A percentile compares a stretch with the other conserved stretches of the same genome.
Conservation (phyloP, 306 rosid species). For the Cucurbita argyrosperma region DNA sequence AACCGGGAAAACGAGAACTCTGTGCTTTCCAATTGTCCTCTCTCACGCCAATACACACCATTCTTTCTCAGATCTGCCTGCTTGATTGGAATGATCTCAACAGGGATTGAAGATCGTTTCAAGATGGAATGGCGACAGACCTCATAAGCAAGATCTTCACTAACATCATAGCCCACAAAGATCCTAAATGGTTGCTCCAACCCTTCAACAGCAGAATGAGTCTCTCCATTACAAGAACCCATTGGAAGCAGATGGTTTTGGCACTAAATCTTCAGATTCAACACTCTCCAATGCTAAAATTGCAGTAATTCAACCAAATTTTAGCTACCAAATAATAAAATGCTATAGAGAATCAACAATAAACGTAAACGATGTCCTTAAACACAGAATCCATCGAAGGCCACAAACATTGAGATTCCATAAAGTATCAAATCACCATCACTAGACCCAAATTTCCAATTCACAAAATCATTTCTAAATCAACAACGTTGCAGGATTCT, state of each 20-base stretch:
- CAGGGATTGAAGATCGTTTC: slow-evolving; percentile 50
- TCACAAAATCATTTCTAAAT: not conserved
- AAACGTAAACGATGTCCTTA: not conserved
- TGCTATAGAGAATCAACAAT: not conserved
- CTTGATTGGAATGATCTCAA: slow-evolving; percentile 43
- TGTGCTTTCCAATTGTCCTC: slow-evolving; percentile 53
- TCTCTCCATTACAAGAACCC: slow-evolving; percentile 34
- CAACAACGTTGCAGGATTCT: not conserved
- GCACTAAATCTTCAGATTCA: not conserved
- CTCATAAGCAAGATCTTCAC: slow-evolving; percentile 46
- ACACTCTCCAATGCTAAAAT: not conserved
- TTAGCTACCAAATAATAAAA: not conserved
- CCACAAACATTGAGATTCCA: not conserved
- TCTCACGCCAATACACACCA: slow-evolving; percentile 53
- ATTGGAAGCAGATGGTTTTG: slow-evolving; percentile 13
- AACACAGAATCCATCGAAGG: not conserved
- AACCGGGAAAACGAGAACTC: slow-evolving; percentile 58
- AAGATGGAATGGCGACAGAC: slow-evolving; percentile 43
- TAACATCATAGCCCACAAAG: slow-evolving; percentile 54
- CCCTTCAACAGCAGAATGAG: slow-evolving; percentile 13
- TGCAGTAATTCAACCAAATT: not conserved
- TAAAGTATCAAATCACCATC: not conserved
- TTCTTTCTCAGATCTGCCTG: slow-evolving; percentile 47
- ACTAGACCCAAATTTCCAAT: not conserved
- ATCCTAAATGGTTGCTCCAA: slow-evolving; percentile 31